Evolutionary conservation across 805 yeast genomes (phyloP).

Genomic region (Kurtzmaniella cleridarum): DNA sequence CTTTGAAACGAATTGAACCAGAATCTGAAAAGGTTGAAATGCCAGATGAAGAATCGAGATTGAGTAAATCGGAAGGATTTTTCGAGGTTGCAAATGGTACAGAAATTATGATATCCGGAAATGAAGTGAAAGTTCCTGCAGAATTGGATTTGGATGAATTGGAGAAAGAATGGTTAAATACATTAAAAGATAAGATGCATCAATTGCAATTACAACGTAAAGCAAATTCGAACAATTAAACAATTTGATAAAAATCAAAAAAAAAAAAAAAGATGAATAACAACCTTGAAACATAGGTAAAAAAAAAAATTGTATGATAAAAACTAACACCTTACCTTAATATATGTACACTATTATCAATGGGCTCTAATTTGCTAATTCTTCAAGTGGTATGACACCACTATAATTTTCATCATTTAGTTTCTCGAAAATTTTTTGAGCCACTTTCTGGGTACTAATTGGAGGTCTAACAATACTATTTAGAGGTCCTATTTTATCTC

Average conservation of each 20-base stretch:
- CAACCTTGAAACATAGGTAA: too few relatives aligned
- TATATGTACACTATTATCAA: background rate
- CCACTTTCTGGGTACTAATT: constrained; percentile 64
- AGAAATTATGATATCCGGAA: constrained; percentile 13
- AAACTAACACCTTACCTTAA: background rate
- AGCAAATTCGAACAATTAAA: background rate
- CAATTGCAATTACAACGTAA: background rate
- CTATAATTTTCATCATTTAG: constrained; percentile 43
- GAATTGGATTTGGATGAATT: constrained; percentile 17
- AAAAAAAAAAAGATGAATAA: too few relatives aligned
- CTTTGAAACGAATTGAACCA: constrained; percentile 8
- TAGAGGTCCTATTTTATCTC: constrained; percentile 29
- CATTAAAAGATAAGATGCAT: constrained; percentile 10
- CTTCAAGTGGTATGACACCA: constrained; percentile 59
- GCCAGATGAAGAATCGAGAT: constrained; percentile 2
- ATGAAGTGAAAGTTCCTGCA: constrained; percentile 17
- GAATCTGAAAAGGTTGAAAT: background rate
- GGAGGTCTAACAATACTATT: constrained; percentile 55
- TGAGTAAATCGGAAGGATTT: constrained; percentile 6
- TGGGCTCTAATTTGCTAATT: constrained; percentile 18
- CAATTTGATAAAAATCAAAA: background rate
- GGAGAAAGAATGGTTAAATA: constrained; percentile 24
- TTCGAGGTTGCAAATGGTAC: constrained; percentile 9
- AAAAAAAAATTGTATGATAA: too few relatives aligned
- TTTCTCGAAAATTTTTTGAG: constrained; percentile 50